Base-by-base conservation (phyloP, 2,329 filamentous ascomycete species). In the Ilyonectria robusta region DNA sequence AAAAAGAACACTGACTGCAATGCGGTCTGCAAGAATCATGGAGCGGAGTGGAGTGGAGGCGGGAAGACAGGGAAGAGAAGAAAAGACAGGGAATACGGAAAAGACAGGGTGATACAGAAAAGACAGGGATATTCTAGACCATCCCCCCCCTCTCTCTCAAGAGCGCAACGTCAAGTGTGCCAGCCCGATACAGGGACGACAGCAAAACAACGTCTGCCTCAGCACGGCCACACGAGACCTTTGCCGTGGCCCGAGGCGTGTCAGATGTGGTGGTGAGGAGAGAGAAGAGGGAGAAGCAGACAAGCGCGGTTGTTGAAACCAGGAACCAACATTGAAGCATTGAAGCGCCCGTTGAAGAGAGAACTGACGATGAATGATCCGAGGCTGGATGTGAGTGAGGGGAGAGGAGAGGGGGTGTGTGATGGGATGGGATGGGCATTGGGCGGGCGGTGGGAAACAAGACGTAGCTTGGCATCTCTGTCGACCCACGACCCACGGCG, bases 151-250 rank as follows among this genome's bases (percentile, higher is more conserved):
- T 21, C 21, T 21, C 21, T 21, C 21, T 21, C 21, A 21, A 21
- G 21, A 21, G 29, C 50, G 50, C 50, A 53, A 53, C 50, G 50
- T 53, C 50, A 4, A 37, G 50, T 35, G 50, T 53, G 50, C 50
- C 50, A 53, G 50, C 31, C 50, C 50, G 50, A 53, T 23, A 8
- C 31, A 21, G 33, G 29, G 50, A 44, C 33, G 11, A 15, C 29
- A 48, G 44, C 58, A 53, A 61, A 63, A 63, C 60, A 19, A 42
- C 19, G 2, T 42, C n/a, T 63, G 60, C 60, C 23, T 63, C 60
- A 63, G 37, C 53, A 63, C 31, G 29, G 51, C 44, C 31, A 56
- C 42, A 37, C 42, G 61, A 64, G 61, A 58, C 61, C 37, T 37
- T 15, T 35, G 47, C 61, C 46, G 23, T 46, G 31, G 50, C 50